A percentile compares a stretch with the other conserved stretches of the same genome.
Evolutionary conservation across 257 asterid genomes (phyloP).

Genomic region (Nicotiana sylvestris): DNA sequence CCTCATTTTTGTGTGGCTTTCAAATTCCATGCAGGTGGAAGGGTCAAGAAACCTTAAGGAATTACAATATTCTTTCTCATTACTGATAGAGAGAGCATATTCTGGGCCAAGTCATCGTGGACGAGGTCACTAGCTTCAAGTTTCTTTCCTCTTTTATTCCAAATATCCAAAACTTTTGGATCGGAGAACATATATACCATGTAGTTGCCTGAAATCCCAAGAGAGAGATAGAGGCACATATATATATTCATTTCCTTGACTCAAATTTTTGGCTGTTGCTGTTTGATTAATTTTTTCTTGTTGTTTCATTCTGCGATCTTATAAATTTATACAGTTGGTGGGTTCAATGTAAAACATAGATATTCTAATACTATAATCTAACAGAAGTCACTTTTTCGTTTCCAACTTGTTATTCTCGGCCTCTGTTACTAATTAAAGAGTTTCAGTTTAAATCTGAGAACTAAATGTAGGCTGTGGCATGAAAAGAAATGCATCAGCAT

Average conservation of each 20-base stretch:
- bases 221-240: too few relatives aligned
- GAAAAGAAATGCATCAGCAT: too few relatives aligned
- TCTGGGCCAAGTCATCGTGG: constrained; percentile 41
- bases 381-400: neutral
- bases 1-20: constrained; percentile 14
- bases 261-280: neutral
- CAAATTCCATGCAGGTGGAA: constrained; percentile 2
- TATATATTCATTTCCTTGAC: too few relatives aligned
- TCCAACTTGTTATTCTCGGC: too few relatives aligned
- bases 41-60: constrained; percentile 21
- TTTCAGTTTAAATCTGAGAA: too few relatives aligned
- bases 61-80: neutral
- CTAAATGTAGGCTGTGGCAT: too few relatives aligned
- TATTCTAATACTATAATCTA: neutral
- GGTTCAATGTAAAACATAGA: neutral
- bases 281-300: neutral
- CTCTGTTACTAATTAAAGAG: too few relatives aligned
- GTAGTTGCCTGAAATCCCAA: too few relatives aligned
- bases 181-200: too few relatives aligned
- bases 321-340: neutral
- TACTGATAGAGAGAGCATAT: constrained; percentile 24
- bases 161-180: too few relatives aligned
- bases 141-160: neutral
- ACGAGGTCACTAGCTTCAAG: constrained; percentile 23
- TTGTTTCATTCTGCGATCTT: neutral